A percentile compares a stretch with the other conserved stretches of the same genome.
Evolutionary conservation across 768 basidiomycete genomes (phyloP).

Genomic region (Kwoniella shandongensis): DNA sequence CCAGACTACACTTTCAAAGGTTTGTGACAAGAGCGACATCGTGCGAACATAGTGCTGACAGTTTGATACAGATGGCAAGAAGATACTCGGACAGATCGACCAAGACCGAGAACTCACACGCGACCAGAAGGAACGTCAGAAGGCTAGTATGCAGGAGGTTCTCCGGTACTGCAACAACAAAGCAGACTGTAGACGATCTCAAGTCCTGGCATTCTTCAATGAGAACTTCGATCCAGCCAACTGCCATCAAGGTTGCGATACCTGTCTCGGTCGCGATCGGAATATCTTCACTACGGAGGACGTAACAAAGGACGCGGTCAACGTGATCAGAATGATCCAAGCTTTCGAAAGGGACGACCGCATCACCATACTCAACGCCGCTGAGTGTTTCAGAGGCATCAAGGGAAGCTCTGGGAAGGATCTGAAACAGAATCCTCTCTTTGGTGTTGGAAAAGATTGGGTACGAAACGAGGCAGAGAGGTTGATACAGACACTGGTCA

Average conservation of each 20-base stretch:
- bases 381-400: constrained; percentile 67
- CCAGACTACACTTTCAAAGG: constrained; percentile 64
- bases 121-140: constrained; percentile 68
- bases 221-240: constrained; percentile 69
- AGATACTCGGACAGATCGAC: constrained; percentile 64
- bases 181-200: constrained; percentile 79
- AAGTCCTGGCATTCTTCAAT: constrained; percentile 84
- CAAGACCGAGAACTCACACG: constrained; percentile 57
- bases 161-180: constrained; percentile 76
- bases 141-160: constrained; percentile 66
- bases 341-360: constrained; percentile 58
- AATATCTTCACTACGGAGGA: constrained; percentile 59
- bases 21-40: constrained; percentile 7
- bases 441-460: constrained; percentile 60
- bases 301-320: constrained; percentile 62
- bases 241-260: constrained; percentile 78
- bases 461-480: constrained; percentile 63
- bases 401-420: constrained; percentile 59
- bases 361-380: constrained; percentile 64
- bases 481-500: constrained; percentile 63
- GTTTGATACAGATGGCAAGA: constrained; percentile 58
- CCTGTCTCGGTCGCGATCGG: constrained; percentile 63
- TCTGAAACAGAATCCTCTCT: constrained; percentile 58
- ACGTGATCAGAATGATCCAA: constrained; percentile 64
- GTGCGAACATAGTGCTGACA: not conserved